Conservation (phyloP, 495 filamentous ascomycete species). For the Annulohypoxylon maeteangense region DNA sequence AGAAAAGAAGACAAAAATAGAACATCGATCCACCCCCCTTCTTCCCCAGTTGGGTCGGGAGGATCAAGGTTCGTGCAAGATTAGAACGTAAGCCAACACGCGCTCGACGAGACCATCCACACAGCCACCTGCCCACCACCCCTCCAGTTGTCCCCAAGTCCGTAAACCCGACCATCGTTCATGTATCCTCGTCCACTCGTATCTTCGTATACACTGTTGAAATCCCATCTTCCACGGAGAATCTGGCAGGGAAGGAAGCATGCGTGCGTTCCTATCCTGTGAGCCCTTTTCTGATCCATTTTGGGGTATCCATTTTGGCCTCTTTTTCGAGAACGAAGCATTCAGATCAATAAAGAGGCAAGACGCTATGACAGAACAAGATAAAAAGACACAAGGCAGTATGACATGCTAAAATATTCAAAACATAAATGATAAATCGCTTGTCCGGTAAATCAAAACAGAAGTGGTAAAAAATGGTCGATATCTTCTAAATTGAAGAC, state of each 20-base stretch:
- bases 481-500: not conserved
- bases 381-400: slow-evolving; percentile 19
- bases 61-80: slow-evolving; percentile 34
- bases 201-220: slow-evolving; percentile 40
- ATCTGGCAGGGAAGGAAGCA: slow-evolving; percentile 15
- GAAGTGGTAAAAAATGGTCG: slow-evolving; percentile 1
- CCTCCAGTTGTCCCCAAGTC: slow-evolving; percentile 21
- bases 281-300: slow-evolving; percentile 35
- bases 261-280: slow-evolving; percentile 26
- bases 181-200: slow-evolving; percentile 38
- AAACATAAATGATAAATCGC: slow-evolving; percentile 31
- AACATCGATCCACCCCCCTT: slow-evolving; percentile 23
- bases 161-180: slow-evolving; percentile 27
- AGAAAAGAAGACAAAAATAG: slow-evolving; percentile 45
- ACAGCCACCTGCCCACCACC: slow-evolving; percentile 29
- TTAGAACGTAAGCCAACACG: slow-evolving; percentile 38
- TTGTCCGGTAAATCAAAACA: slow-evolving; percentile 27
- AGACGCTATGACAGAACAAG: slow-evolving; percentile 30
- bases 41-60: slow-evolving; percentile 18
- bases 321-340: slow-evolving; percentile 22
- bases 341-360: slow-evolving; percentile 10
- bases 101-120: slow-evolving; percentile 9
- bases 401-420: slow-evolving; percentile 29
- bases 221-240: slow-evolving; percentile 32
- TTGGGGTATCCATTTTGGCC: slow-evolving; percentile 34